phyloP scores from a whole-genome alignment of 805 yeast genomes.

The Cyberlindnera mrakii region DNA sequence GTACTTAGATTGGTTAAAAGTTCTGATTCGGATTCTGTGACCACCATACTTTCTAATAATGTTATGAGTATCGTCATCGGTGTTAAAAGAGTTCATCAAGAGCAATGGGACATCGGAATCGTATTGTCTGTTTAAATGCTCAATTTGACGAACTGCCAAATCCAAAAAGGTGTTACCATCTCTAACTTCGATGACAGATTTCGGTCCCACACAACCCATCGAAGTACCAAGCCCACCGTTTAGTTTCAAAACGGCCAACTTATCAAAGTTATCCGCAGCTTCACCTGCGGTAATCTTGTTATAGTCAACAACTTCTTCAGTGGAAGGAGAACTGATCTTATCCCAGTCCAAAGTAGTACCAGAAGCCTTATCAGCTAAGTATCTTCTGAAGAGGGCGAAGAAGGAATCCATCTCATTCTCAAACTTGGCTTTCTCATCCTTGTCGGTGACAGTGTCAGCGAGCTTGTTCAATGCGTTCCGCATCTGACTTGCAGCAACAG shows the following conservation, averaged over 20 bases:
- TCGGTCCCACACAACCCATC: constrained; percentile 99
- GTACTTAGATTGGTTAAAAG: constrained; percentile 96
- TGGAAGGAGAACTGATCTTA: constrained; percentile 83
- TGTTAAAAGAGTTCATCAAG: constrained; percentile 97
- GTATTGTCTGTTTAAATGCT: constrained; percentile 82
- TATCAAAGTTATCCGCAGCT: constrained; percentile 45
- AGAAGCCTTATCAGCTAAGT: constrained; percentile 81
- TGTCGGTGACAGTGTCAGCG: constrained; percentile 70
- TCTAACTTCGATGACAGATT: constrained; percentile 95
- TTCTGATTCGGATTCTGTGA: constrained; percentile 88
- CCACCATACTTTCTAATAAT: constrained; percentile 96
- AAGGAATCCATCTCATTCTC: constrained; percentile 93
- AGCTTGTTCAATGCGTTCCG: constrained; percentile 88
- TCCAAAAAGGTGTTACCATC: constrained; percentile 97
- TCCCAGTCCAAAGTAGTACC: constrained; percentile 91
- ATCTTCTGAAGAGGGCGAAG: constrained; percentile 89
- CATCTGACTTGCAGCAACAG: constrained; percentile 96
- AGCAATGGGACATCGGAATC: constrained; percentile 93
- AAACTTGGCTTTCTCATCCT: constrained; percentile 47
- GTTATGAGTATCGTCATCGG: constrained; percentile 91
- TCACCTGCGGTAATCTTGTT: constrained; percentile 37
- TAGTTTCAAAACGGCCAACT: constrained; percentile 90
- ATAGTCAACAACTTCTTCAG: constrained; percentile 86
- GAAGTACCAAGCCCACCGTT: constrained; percentile 99
- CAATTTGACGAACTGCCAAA: constrained; percentile 93